Conservation (phyloP, 306 rosid species). For the Delonix regia region DNA sequence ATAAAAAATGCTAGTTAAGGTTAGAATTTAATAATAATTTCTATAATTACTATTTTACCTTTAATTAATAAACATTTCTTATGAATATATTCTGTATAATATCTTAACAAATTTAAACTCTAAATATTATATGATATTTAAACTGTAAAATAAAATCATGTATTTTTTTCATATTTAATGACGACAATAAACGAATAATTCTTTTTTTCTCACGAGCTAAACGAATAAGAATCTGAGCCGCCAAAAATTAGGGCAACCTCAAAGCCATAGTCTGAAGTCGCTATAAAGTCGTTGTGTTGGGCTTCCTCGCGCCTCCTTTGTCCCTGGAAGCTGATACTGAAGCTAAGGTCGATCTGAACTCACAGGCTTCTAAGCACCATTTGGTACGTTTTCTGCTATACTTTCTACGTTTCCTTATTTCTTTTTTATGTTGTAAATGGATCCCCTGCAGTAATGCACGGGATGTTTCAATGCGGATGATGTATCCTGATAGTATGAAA, state of each 20-base stretch:
- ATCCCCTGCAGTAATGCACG: too few relatives aligned
- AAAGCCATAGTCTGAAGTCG: background rate
- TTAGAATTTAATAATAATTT: too few relatives aligned
- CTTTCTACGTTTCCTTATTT: background rate
- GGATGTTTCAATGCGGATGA: background rate
- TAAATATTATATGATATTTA: too few relatives aligned
- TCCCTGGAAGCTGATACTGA: background rate
- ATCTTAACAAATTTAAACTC: too few relatives aligned
- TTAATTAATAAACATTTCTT: too few relatives aligned
- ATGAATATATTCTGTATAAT: too few relatives aligned
- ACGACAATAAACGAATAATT: background rate
- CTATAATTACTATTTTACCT: too few relatives aligned
- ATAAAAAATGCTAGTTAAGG: too few relatives aligned
- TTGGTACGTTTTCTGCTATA: background rate
- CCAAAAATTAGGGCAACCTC: conserved; percentile 18
- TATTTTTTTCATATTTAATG: too few relatives aligned
- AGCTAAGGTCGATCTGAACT: background rate
- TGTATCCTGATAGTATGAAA: background rate
- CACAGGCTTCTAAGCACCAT: background rate
- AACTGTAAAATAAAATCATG: too few relatives aligned
- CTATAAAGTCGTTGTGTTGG: background rate
- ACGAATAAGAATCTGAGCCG: background rate
- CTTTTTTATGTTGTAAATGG: background rate
- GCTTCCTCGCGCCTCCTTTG: background rate
- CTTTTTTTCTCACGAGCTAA: background rate